Evolutionary conservation across 768 basidiomycete genomes (phyloP).

Genomic region (Serendipita indica): DNA sequence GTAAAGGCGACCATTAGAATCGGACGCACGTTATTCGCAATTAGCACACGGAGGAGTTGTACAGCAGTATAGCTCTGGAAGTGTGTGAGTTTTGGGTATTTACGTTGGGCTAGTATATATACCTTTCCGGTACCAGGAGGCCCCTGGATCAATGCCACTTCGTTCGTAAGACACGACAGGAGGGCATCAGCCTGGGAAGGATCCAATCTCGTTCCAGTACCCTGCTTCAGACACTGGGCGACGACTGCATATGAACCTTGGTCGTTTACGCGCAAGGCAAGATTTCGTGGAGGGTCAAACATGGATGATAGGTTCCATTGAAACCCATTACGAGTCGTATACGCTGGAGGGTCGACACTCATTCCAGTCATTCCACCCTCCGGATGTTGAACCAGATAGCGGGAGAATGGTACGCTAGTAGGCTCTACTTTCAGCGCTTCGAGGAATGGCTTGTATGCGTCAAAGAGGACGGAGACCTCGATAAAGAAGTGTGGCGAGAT

Average conservation of each 20-base stretch:
- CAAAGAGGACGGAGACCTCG: slow-evolving; percentile 51
- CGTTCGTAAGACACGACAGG: slow-evolving; percentile 41
- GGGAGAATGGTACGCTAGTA: slow-evolving; percentile 38
- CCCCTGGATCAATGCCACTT: slow-evolving; percentile 61
- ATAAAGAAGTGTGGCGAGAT: slow-evolving; percentile 27
- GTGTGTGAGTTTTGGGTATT: not conserved
- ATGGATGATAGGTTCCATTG: slow-evolving; percentile 40
- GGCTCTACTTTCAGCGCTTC: slow-evolving; percentile 40
- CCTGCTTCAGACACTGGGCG: slow-evolving; percentile 27
- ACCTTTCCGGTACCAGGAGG: slow-evolving; percentile 74
- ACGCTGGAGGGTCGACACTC: slow-evolving; percentile 38
- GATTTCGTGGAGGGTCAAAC: slow-evolving; percentile 22
- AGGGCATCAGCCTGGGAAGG: slow-evolving; percentile 58
- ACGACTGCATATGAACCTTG: slow-evolving; percentile 32
- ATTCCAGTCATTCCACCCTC: not conserved
- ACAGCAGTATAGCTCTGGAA: slow-evolving; percentile 48
- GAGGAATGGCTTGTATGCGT: slow-evolving; percentile 52
- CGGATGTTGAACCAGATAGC: slow-evolving; percentile 19
- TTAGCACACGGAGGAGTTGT: slow-evolving; percentile 50
- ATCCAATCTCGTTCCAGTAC: slow-evolving; percentile 39
- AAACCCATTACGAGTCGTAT: slow-evolving; percentile 41
- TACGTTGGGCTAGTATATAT: not conserved
- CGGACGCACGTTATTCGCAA: slow-evolving; percentile 36
- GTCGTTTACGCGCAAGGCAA: slow-evolving; percentile 31
- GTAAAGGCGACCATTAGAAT: slow-evolving; percentile 53